Evolutionary conservation across 768 basidiomycete species (phyloP).

Genomic region (Phanerochaete carnosa): DNA sequence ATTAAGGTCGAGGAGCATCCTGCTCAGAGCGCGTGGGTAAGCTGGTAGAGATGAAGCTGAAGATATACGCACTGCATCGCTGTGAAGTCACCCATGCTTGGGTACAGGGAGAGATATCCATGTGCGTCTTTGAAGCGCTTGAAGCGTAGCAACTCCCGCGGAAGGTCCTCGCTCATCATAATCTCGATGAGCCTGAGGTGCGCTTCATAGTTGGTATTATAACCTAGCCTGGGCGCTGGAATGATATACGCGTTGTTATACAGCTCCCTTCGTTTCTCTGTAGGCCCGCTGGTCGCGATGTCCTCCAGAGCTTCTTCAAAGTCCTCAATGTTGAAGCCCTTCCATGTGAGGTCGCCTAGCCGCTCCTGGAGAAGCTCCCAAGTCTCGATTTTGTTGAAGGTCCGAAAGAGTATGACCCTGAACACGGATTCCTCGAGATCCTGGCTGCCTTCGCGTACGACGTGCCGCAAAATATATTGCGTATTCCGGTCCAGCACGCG

Average conservation of each 20-base stretch:
- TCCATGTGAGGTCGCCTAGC: conserved; percentile 62
- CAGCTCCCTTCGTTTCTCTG: conserved; percentile 28
- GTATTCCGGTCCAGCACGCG: conserved; percentile 69
- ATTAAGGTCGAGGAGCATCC: conserved; percentile 35
- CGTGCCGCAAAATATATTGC: conserved; percentile 66
- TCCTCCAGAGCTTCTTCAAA: conserved; percentile 52
- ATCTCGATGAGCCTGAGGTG: conserved; percentile 51
- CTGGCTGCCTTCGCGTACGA: conserved; percentile 67
- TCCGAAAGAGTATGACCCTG: conserved; percentile 68
- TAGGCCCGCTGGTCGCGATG: conserved; percentile 18
- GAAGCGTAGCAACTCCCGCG: conserved; percentile 44
- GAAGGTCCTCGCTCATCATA: conserved; percentile 51
- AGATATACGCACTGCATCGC: conserved; percentile 57
- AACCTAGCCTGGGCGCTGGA: conserved; percentile 53
- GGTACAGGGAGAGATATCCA: conserved; percentile 52
- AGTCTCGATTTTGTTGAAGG: conserved; percentile 68
- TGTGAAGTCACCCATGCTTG: conserved; percentile 72
- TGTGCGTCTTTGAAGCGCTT: conserved; percentile 61
- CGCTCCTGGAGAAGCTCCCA: conserved; percentile 56
- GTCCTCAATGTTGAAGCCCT: conserved; percentile 44
- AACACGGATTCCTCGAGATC: conserved; percentile 62
- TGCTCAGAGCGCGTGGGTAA: conserved; percentile 12
- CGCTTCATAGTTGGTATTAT: conserved; percentile 46
- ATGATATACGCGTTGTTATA: conserved; percentile 74
- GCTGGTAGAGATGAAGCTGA: not conserved